Evolutionary conservation across 441 rosid species (phyloP), one percentile per base, ranked within the genome.

Genomic region (Viola pubescens): DNA sequence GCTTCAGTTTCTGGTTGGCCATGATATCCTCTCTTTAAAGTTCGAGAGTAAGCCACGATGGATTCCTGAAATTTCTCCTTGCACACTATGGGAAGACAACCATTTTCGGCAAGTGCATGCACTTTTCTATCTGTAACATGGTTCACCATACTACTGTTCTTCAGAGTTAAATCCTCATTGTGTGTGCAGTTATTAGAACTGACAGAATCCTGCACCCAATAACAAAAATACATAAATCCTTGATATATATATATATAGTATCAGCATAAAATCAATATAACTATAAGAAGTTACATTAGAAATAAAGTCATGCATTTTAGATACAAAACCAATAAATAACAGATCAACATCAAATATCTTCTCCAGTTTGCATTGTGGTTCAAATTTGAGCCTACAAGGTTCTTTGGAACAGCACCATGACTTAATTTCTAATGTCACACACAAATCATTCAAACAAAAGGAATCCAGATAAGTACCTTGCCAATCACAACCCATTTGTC

Each of bases 401-500:
- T 26, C 34, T 26, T 26, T 26, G 34, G 34, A 26, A 26, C 1
- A 26, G 34, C 34, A 26, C 34, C 52, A 13, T 14, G 16, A 45
- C 40, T 42, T 14, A 54, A 52, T 9, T 56, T 16, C 7, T 0
- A 41, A 56, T 4, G 34, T 12, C 48, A 62, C 10, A 16, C 19
- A 8, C 34, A 37, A 0, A 45, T 13, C 47, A 48, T n/a, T 5
- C 3, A 11, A 34, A 40, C 8, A 46, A 7, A 56, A 62, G 43
- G 12, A 40, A 57, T 59, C 53, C n/a, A 10, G 52, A 67, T 44
- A 52, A 56, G 54, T 86, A 90, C 92, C 94, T 82, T 82, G 16
- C 88, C 84, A 10, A 88, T 76, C 66, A 78, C 77, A 63, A 69
- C 52, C 97, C 97, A 86, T 64, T 73, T 65, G 19, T 74, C 71